A percentile compares a stretch with the other conserved stretches of the same genome.
These are phyloP conservation scores for Dothistroma pini DNA, from an alignment of 2,329 filamentous ascomycete species.

Conservation along the genomic window DNA sequence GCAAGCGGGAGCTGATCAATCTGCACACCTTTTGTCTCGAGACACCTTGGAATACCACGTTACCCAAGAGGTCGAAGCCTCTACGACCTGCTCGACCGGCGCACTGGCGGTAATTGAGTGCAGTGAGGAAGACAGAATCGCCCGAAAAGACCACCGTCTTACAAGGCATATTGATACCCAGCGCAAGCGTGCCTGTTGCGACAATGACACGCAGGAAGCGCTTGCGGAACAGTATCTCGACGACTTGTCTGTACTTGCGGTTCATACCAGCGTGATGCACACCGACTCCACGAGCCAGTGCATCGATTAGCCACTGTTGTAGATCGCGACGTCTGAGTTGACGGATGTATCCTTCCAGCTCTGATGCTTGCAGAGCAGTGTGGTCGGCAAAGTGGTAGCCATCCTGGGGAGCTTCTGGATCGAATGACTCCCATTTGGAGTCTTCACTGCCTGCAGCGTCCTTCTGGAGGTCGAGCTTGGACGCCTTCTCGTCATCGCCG, in stretches of 20 bases:
- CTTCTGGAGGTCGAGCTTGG: conserved; percentile 55
- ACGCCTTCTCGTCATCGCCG: conserved; percentile 45
- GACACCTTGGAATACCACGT: conserved; percentile 73
- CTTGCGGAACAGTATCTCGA: conserved; percentile 71
- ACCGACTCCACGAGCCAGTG: conserved; percentile 65
- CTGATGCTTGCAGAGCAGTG: conserved; percentile 55
- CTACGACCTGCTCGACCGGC: conserved; percentile 74
- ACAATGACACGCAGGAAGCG: conserved; percentile 68
- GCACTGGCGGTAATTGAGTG: conserved; percentile 72
- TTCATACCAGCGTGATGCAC: conserved; percentile 81
- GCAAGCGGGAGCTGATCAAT: conserved; percentile 68
- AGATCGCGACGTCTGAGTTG: conserved; percentile 53
- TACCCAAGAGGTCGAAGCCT: conserved; percentile 76
- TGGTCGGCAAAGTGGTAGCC: conserved; percentile 65
- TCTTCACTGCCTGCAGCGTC: conserved; percentile 55
- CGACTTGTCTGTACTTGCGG: conserved; percentile 66
- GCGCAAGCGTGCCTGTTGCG: conserved; percentile 69
- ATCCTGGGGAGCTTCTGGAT: conserved; percentile 61
- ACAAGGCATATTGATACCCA: conserved; percentile 82
- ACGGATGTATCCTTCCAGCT: conserved; percentile 55
- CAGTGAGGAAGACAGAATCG: conserved; percentile 68
- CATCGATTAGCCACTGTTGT: conserved; percentile 53
- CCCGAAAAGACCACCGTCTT: conserved; percentile 75
- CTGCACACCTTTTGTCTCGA: conserved; percentile 58
- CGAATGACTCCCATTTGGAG: conserved; percentile 61